A percentile compares a stretch with the other conserved stretches of the same genome.
Conservation (phyloP, 306 rosid genomes). For the Hylodesmum podocarpum region DNA sequence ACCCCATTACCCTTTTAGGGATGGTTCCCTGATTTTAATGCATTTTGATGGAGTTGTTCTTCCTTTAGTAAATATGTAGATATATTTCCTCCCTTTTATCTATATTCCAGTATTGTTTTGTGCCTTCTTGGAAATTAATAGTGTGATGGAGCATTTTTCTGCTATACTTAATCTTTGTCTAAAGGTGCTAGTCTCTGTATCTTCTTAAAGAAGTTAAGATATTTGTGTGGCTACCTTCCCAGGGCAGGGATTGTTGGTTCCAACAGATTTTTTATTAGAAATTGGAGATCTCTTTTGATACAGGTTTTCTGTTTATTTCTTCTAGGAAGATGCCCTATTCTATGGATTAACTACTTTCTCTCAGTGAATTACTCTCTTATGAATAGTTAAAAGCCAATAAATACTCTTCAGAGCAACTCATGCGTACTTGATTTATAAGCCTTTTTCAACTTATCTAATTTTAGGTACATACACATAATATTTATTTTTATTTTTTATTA, state of each 20-base stretch:
- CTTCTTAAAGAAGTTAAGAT: background rate
- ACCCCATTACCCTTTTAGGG: background rate
- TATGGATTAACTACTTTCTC: background rate
- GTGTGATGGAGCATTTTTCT: background rate
- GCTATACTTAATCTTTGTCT: background rate
- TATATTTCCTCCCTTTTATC: background rate
- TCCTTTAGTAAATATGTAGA: background rate
- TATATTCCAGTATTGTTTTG: background rate
- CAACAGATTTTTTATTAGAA: background rate
- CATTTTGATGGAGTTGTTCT: background rate
- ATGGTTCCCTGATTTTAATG: background rate
- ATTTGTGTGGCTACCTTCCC: background rate
- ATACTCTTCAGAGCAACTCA: background rate
- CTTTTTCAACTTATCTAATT: background rate
- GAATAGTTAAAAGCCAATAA: background rate
- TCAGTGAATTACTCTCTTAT: background rate
- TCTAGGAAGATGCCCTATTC: background rate
- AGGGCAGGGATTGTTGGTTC: background rate
- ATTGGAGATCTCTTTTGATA: background rate
- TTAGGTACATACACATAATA: slow-evolving; percentile 9
- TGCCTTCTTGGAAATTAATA: background rate
- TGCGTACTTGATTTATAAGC: background rate
- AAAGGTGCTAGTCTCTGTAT: background rate
- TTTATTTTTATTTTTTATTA: slow-evolving; percentile 2
- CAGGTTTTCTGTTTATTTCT: background rate